phyloP scores from a whole-genome alignment of 805 yeast species.

The Yamadazyma tumulicola region DNA sequence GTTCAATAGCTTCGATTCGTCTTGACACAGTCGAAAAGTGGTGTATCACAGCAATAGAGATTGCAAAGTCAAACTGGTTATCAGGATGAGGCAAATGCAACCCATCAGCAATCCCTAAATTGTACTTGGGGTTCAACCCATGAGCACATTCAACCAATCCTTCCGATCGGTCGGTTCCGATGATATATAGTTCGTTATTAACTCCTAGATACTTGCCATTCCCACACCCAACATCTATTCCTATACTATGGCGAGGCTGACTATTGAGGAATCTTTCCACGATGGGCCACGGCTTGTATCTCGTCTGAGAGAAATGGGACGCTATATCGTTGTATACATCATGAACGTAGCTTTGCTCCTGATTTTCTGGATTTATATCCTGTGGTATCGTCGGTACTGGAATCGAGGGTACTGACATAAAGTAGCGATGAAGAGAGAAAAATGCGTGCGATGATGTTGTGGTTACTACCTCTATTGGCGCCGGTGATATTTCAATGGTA shows the following conservation, averaged over 20 bases:
- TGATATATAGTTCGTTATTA: slow-evolving; percentile 61
- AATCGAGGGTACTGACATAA: background rate
- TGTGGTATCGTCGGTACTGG: slow-evolving; percentile 10
- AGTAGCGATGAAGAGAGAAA: slow-evolving; percentile 12
- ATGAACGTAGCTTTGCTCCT: slow-evolving; percentile 81
- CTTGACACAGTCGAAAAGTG: slow-evolving; percentile 87
- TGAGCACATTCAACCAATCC: slow-evolving; percentile 67
- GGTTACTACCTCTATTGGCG: slow-evolving; percentile 1
- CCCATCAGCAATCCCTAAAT: slow-evolving; percentile 80
- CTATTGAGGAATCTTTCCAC: slow-evolving; percentile 65
- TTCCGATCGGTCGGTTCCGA: slow-evolving; percentile 74
- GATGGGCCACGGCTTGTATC: slow-evolving; percentile 98
- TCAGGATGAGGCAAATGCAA: slow-evolving; percentile 44
- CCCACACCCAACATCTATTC: slow-evolving; percentile 95
- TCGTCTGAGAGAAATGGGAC: slow-evolving; percentile 83
- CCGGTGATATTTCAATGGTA: background rate
- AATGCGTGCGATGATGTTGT: background rate
- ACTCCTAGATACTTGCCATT: slow-evolving; percentile 87
- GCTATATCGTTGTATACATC: slow-evolving; percentile 93
- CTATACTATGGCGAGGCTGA: slow-evolving; percentile 56
- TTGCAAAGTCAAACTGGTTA: slow-evolving; percentile 70
- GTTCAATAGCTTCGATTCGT: slow-evolving; percentile 68
- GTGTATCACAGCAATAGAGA: slow-evolving; percentile 92
- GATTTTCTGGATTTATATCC: slow-evolving; percentile 44
- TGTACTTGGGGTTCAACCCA: slow-evolving; percentile 39